Evolutionary conservation across 768 basidiomycete genomes (phyloP).

Genomic region (Leccinum arenicola): DNA sequence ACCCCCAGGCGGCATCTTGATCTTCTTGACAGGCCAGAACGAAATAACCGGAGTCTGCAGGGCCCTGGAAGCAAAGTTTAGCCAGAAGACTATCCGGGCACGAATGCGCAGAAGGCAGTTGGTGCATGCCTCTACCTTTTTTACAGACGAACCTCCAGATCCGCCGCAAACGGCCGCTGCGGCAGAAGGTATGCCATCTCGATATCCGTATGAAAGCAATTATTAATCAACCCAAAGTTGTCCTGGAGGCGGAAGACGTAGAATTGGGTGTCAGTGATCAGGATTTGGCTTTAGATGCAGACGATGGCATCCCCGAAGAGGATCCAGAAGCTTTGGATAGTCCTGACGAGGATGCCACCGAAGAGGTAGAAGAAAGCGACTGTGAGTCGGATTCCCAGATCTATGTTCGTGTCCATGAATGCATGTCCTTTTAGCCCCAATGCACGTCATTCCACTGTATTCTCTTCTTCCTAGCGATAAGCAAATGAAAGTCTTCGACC

Average conservation of each 20-base stretch:
- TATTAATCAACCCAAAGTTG: conserved; percentile 40
- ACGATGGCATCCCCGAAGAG: conserved; percentile 53
- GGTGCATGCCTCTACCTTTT: conserved; percentile 27
- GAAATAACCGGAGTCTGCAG: conserved; percentile 87
- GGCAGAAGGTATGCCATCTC: conserved; percentile 15
- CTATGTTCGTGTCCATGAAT: conserved; percentile 2
- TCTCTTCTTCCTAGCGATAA: conserved; percentile 90
- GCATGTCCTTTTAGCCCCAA: conserved; percentile 56
- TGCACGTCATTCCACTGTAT: conserved; percentile 94
- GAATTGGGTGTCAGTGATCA: conserved; percentile 56
- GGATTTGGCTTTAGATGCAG: conserved; percentile 67
- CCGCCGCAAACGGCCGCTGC: conserved; percentile 14
- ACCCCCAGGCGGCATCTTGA: conserved; percentile 89
- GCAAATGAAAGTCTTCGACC: conserved; percentile 90
- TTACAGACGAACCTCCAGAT: conserved; percentile 24
- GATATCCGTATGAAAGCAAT: background rate
- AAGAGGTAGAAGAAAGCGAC: conserved; percentile 65
- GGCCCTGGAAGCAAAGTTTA: conserved; percentile 76
- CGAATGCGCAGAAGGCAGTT: conserved; percentile 39
- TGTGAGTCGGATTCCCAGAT: conserved; percentile 37
- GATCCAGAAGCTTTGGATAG: conserved; percentile 77
- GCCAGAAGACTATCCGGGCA: conserved; percentile 57
- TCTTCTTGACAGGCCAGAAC: conserved; percentile 94
- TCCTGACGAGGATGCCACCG: conserved; percentile 59
- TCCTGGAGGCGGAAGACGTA: conserved; percentile 78